phyloP scores from a whole-genome alignment of 2,329 filamentous ascomycete genomes.

The Colletotrichum cordylinicola region DNA sequence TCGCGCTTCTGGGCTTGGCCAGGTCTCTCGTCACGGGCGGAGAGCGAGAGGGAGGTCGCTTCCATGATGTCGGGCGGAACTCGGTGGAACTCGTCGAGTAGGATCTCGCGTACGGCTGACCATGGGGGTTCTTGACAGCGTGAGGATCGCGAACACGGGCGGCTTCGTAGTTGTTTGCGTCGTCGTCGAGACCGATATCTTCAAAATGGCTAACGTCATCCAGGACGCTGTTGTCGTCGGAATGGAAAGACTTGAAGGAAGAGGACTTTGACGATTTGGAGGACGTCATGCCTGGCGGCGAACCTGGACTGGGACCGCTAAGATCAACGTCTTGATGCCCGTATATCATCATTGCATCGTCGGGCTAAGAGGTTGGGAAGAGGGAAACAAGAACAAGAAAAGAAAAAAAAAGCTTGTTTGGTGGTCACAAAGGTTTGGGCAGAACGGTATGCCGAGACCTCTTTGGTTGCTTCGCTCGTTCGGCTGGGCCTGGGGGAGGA shows the following conservation, averaged over 20 bases:
- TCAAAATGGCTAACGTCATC: slow-evolving; percentile 86
- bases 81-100: slow-evolving; percentile 16
- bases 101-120: slow-evolving; percentile 21
- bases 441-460: background rate
- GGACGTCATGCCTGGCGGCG: slow-evolving; percentile 77
- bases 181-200: slow-evolving; percentile 86
- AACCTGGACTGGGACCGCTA: slow-evolving; percentile 35
- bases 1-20: slow-evolving; percentile 24
- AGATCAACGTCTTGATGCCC: slow-evolving; percentile 23
- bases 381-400: background rate
- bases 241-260: slow-evolving; percentile 77
- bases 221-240: slow-evolving; percentile 73
- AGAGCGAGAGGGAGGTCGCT: slow-evolving; percentile 17
- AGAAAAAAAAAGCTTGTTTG: slow-evolving; percentile 18
- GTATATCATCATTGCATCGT: slow-evolving; percentile 24
- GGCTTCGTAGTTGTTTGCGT: slow-evolving; percentile 36
- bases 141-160: slow-evolving; percentile 35
- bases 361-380: background rate
- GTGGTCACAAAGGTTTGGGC: background rate
- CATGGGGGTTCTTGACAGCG: slow-evolving; percentile 20
- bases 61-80: slow-evolving; percentile 21
- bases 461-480: background rate
- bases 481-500: background rate
- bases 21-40: slow-evolving; percentile 34
- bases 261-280: slow-evolving; percentile 93